phyloP scores from a whole-genome alignment of 768 basidiomycete species.

The Calocera cornea region DNA sequence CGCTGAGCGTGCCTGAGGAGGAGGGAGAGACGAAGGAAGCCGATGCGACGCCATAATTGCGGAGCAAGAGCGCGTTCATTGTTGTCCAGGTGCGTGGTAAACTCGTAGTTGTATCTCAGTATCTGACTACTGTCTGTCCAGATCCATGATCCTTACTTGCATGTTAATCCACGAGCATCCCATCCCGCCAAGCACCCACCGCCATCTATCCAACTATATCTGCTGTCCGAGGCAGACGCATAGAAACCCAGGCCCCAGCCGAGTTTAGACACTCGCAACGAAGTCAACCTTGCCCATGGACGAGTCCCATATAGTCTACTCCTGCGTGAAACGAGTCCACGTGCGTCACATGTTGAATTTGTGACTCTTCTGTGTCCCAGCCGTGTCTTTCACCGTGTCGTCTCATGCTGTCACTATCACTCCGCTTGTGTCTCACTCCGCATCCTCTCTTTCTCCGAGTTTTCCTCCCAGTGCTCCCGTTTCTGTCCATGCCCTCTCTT shows the following conservation, averaged over 20 bases:
- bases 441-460: neutral
- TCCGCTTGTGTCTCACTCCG: neutral
- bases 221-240: neutral
- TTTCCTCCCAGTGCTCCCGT: neutral
- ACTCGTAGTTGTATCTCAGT: neutral
- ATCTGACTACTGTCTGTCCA: neutral
- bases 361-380: neutral
- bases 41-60: neutral
- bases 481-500: neutral
- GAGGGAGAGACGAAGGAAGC: neutral
- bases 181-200: neutral
- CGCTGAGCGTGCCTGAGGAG: neutral
- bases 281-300: neutral
- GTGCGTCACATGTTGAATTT: neutral
- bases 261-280: neutral
- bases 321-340: neutral
- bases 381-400: neutral
- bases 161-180: neutral
- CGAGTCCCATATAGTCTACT: neutral
- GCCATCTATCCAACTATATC: neutral
- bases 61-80: neutral
- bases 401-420: neutral
- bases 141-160: neutral
- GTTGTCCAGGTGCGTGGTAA: neutral
- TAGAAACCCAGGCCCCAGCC: neutral